Percentiles rank a stretch among this genome's conserved stretches.
These are phyloP conservation scores for Xylaria grammica DNA, from an alignment of 495 filamentous ascomycete genomes.

Conservation along the genomic window DNA sequence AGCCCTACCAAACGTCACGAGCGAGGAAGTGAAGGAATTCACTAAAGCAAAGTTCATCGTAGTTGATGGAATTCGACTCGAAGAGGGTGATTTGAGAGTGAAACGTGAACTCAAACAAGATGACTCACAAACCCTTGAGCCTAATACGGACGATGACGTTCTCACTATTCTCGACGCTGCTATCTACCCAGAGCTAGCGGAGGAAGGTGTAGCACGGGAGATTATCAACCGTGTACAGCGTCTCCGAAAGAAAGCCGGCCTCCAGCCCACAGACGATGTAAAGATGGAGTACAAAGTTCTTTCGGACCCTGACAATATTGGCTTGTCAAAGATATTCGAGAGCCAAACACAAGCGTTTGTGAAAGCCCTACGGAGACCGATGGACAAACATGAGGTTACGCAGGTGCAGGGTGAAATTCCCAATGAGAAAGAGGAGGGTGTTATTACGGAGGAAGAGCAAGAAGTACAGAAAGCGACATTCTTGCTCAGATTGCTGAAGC, in stretches of 20 bases:
- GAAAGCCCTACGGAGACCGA: slow-evolving; percentile 78
- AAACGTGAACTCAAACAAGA: slow-evolving; percentile 77
- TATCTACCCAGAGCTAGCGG: slow-evolving; percentile 72
- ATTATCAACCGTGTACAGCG: slow-evolving; percentile 84
- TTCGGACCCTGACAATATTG: slow-evolving; percentile 76
- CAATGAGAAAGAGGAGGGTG: slow-evolving; percentile 58
- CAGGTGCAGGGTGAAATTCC: slow-evolving; percentile 67
- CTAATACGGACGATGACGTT: slow-evolving; percentile 83
- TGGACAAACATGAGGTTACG: slow-evolving; percentile 74
- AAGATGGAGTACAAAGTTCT: slow-evolving; percentile 82
- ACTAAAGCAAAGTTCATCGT: slow-evolving; percentile 70
- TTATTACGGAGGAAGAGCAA: slow-evolving; percentile 85
- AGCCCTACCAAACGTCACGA: slow-evolving; percentile 78
- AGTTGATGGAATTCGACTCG: slow-evolving; percentile 83
- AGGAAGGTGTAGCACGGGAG: slow-evolving; percentile 79
- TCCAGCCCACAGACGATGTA: slow-evolving; percentile 82
- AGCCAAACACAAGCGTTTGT: slow-evolving; percentile 70
- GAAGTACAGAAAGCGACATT: slow-evolving; percentile 89
- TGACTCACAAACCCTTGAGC: slow-evolving; percentile 72
- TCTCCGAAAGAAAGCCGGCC: slow-evolving; percentile 79
- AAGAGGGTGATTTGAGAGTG: slow-evolving; percentile 81
- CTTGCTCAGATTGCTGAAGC: slow-evolving; percentile 78
- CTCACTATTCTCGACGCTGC: slow-evolving; percentile 80
- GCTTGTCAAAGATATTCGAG: slow-evolving; percentile 75
- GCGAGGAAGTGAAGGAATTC: slow-evolving; percentile 73